Base-by-base conservation (phyloP, 1,139 yeast species). In the Blastobotrys proliferans region DNA sequence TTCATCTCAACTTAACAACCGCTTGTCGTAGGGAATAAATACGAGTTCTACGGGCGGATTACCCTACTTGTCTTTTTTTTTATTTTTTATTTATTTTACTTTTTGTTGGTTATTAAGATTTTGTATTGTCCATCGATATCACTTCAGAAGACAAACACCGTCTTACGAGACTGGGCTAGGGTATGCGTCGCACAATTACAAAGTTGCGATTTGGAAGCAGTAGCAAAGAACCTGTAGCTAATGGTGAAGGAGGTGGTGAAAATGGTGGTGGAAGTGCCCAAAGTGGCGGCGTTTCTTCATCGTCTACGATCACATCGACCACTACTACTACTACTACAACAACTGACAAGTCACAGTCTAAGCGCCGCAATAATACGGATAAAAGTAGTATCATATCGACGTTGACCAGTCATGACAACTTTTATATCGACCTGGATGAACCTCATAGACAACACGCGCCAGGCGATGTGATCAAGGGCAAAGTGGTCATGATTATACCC, bases 391-490 rank as follows among this genome's bases (percentile, higher is more conserved):
- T 6, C 11, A 26, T 16, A 6, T 11, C 6, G 14, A 11, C 14
- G 29, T 16, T 26, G 29, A 25, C 6, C 27, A 28, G 28, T 29
- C 45, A 53, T 6, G 48, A 75, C 42, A 87, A 83, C 51, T 83
- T 85, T 61, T 83, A 77, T 61, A 77, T 86, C 35, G 72, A 72
- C 40, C 66, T 86, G 44, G 83, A 80, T 51, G 80, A 81, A 46
- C 92, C 94, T 1, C 94, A 84, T 61, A 74, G 76, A 55, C 67
- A 74, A 17, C 81, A 78, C 72, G 63, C 69, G 13, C 87, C 88
- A 0, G 86, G 87, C 11, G 85, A 81, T 47, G 76, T 76, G 52
- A 74, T 82, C n/a, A 64, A 70, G 16, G 70, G 70, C 35, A 53
- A 51, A 40, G 66, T 63, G 25, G 58, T 64, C 21, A 48, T 66